Evolutionary conservation across 257 asterid species (phyloP).

Genomic region (Scutellaria minor): DNA sequence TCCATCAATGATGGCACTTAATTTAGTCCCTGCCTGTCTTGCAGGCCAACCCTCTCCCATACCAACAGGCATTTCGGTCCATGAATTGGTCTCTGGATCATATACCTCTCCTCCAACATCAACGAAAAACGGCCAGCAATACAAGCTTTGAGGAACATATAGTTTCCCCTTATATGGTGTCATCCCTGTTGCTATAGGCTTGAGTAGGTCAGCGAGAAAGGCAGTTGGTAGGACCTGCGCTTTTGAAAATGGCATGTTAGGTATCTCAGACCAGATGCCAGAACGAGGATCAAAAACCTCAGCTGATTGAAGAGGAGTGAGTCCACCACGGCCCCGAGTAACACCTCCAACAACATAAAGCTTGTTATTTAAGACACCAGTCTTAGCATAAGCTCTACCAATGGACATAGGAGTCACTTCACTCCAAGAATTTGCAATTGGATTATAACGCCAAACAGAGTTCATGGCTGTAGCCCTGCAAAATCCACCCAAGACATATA

Average conservation of each 20-base stretch:
- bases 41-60: constrained; percentile 99
- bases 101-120: constrained; percentile 97
- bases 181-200: constrained; percentile 96
- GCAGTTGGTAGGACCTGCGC: constrained; percentile 88
- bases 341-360: constrained; percentile 94
- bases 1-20: constrained; percentile 81
- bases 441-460: constrained; percentile 74
- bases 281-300: constrained; percentile 84
- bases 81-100: constrained; percentile 80
- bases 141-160: constrained; percentile 89
- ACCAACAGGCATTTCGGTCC: constrained; percentile 91
- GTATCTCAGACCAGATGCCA: constrained; percentile 77
- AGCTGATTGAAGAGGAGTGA: constrained; percentile 85
- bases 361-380: constrained; percentile 71
- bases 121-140: constrained; percentile 92
- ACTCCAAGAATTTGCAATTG: constrained; percentile 68
- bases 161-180: constrained; percentile 79
- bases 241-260: constrained; percentile 90
- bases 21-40: constrained; percentile 83
- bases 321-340: constrained; percentile 72
- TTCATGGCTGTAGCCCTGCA: constrained; percentile 61
- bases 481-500: constrained; percentile 86
- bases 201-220: constrained; percentile 83
- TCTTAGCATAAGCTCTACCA: constrained; percentile 82
- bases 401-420: constrained; percentile 75